Conservation (phyloP, 371 early-diverging fungal species). For the Saksenaea vasiformis region DNA sequence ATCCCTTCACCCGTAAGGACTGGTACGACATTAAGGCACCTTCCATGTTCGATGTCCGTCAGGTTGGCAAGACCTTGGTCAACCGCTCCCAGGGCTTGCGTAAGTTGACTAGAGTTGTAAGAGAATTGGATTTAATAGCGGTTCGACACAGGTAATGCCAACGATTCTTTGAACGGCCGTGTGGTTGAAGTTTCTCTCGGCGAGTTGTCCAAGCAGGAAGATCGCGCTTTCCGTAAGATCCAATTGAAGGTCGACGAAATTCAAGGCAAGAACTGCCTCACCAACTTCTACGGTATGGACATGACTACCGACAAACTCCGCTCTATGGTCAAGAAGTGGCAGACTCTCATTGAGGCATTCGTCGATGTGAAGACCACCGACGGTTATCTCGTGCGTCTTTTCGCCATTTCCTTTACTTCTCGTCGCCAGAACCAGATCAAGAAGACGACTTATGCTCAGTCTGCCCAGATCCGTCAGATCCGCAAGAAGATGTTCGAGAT, state of each 20-base stretch:
- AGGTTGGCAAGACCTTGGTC: constrained; percentile 98
- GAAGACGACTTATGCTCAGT: constrained; percentile 99
- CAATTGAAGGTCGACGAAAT: constrained; percentile 98
- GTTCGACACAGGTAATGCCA: constrained; percentile 69
- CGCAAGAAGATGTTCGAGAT: constrained; percentile 99
- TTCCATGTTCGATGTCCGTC: constrained; percentile 90
- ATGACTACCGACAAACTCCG: constrained; percentile 99
- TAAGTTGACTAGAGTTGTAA: constrained; percentile 34
- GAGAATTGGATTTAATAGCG: too few relatives aligned
- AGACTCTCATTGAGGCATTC: constrained; percentile 98
- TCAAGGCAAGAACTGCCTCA: constrained; percentile 97
- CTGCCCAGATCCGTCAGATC: constrained; percentile 97
- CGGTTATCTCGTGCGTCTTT: constrained; percentile 98
- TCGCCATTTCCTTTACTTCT: constrained; percentile 98
- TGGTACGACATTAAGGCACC: constrained; percentile 99
- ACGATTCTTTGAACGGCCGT: constrained; percentile 96
- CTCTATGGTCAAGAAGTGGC: constrained; percentile 99
- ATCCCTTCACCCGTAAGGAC: constrained; percentile 98
- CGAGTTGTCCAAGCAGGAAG: constrained; percentile 97
- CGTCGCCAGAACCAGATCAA: constrained; percentile 93
- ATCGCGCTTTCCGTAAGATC: constrained; percentile 97
- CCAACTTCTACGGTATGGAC: constrained; percentile 99
- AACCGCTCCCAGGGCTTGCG: constrained; percentile 99
- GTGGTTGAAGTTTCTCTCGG: constrained; percentile 98
- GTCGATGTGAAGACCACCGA: constrained; percentile 99